Base-by-base conservation (phyloP, 768 basidiomycete species). In the Rhodotorula paludigena region DNA sequence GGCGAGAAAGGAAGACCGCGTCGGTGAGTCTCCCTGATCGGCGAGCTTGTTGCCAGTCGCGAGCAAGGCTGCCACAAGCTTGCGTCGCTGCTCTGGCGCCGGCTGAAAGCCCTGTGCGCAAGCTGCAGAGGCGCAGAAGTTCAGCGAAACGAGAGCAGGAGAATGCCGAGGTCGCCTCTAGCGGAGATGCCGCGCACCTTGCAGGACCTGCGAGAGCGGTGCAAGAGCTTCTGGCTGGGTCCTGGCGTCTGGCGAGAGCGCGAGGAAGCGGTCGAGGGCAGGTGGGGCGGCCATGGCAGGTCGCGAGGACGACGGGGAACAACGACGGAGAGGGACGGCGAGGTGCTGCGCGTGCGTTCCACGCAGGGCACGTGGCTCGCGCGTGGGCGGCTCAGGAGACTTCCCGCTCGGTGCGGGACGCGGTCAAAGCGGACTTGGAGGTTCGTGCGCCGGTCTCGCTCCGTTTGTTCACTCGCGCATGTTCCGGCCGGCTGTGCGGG, bases 21-120 rank as follows among this genome's bases (percentile, higher is more conserved):
- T 0, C 5, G 44, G 8, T 23, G 30, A 4, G 30, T 45, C 8
- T 23, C 14, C 44, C 25, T 45, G 16, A 23, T 14, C 16, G 44
- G 16, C 15, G 16, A 12, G 8, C 8, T 23, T 30, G 48, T 15
- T 21, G 5, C n/a, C 18, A 11, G 48, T 28, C n/a, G 48, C 23
- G n/a, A 66, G 41, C 53, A 71, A 36, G 32, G 65, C 45, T 2
- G 47, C 25, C 39, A 71, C 28, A 25, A 71, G 69, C 8, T 51
- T 61, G 10, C 69, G 59, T 5, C 69, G 69, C 3, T 55, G 44
- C 20, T 70, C 64, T 11, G 33, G 52, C 1, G 25, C 2, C 0
- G 64, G 64, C 25, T 70, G 64, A 23, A 57, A 45, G 18, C 69
- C 69, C 28, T 35, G 56, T 21, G 57, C 58, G 64, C 5, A 41